phyloP scores from a whole-genome alignment of 192 early-diverging fungal genomes.

The Irineochytrium annulatum region DNA sequence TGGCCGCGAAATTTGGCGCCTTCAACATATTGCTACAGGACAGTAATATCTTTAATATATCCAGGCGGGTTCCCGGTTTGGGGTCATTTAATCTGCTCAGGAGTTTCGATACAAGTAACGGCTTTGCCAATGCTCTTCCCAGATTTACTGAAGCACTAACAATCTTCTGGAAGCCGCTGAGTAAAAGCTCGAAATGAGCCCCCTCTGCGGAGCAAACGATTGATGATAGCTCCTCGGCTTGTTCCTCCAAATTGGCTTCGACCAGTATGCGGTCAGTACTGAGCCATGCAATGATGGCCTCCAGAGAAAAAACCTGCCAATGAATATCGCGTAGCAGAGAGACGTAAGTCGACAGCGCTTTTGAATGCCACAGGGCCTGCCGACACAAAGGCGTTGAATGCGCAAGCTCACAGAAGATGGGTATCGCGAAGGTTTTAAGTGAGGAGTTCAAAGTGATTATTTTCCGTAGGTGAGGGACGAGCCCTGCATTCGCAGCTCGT shows the following conservation, averaged over 20 bases:
- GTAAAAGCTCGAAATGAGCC: slow-evolving; percentile 51
- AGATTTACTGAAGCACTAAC: too few relatives aligned
- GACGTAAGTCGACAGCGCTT: slow-evolving; percentile 44
- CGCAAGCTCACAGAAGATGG: slow-evolving; percentile 57
- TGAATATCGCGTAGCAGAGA: slow-evolving; percentile 47
- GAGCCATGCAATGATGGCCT: slow-evolving; percentile 57
- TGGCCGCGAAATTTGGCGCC: too few relatives aligned
- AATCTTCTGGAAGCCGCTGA: slow-evolving; percentile 50
- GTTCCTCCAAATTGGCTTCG: too few relatives aligned
- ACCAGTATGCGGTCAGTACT: too few relatives aligned
- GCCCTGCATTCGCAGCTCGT: slow-evolving; percentile 48
- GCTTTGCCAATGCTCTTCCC: too few relatives aligned
- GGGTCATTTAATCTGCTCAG: too few relatives aligned
- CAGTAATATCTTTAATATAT: too few relatives aligned
- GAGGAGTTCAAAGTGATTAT: slow-evolving; percentile 41
- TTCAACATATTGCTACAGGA: too few relatives aligned
- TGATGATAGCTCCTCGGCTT: too few relatives aligned
- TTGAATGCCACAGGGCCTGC: slow-evolving; percentile 43
- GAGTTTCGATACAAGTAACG: too few relatives aligned
- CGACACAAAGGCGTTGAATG: slow-evolving; percentile 48
- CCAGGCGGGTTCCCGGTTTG: too few relatives aligned
- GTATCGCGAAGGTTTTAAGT: slow-evolving; percentile 59
- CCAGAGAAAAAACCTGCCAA: slow-evolving; percentile 59
- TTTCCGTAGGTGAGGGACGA: slow-evolving; percentile 52
- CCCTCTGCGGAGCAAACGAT: too few relatives aligned